phyloP scores from a whole-genome alignment of 768 basidiomycete species.

The Leccinum imitatum region DNA sequence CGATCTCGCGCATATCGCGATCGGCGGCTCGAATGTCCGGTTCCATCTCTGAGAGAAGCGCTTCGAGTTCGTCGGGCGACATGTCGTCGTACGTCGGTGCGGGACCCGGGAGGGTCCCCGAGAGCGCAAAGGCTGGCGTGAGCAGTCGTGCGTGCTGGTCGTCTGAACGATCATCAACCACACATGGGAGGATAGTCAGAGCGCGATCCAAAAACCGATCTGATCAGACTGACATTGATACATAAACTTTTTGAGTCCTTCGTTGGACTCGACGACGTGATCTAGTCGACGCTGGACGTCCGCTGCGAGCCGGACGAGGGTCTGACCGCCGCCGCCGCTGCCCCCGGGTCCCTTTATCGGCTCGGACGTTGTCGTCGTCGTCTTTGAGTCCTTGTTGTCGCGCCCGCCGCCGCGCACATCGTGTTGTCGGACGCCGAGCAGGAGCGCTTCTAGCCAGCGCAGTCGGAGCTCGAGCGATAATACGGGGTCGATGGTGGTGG shows the following conservation, averaged over 20 bases:
- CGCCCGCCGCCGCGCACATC: constrained; percentile 1
- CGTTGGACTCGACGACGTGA: constrained; percentile 61
- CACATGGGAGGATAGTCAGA: background rate
- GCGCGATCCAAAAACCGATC: too few species aligned
- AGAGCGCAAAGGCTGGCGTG: constrained; percentile 73
- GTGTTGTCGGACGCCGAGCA: constrained; percentile 61
- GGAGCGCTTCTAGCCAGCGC: constrained; percentile 77
- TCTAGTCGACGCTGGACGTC: constrained; percentile 59
- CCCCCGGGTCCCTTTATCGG: constrained; percentile 39
- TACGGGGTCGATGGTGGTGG: constrained; percentile 52
- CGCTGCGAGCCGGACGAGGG: constrained; percentile 57
- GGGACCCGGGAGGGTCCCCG: constrained; percentile 51
- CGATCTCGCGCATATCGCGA: constrained; percentile 78
- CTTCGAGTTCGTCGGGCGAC: constrained; percentile 67
- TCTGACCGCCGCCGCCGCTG: constrained; percentile 35
- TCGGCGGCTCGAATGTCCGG: constrained; percentile 81
- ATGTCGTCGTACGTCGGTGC: constrained; percentile 62
- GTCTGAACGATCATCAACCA: constrained; percentile 41
- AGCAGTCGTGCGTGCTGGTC: constrained; percentile 74
- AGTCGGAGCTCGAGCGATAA: constrained; percentile 74
- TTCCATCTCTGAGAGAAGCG: constrained; percentile 76
- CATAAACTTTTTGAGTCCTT: constrained; percentile 73
- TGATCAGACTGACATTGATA: constrained; percentile 50
- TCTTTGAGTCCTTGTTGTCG: constrained; percentile 39
- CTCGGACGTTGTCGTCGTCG: constrained; percentile 29